A percentile compares a stretch with the other conserved stretches of the same genome.
Evolutionary conservation across 257 asterid species (phyloP).

Genomic region (Solanum neorickii): DNA sequence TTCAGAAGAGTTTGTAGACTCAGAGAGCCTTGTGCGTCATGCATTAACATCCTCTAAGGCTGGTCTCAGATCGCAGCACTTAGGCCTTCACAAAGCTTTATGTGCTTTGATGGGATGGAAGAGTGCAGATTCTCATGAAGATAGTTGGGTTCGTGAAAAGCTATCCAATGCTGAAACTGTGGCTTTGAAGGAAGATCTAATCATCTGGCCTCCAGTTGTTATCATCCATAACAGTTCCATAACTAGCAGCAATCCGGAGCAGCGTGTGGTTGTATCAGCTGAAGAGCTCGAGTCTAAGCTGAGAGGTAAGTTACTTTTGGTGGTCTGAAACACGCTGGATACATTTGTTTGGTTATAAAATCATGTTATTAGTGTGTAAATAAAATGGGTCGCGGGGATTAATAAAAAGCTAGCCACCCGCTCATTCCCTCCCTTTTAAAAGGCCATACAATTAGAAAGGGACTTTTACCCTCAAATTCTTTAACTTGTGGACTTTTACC

Average conservation of each 20-base stretch:
- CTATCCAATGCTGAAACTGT: constrained; percentile 25
- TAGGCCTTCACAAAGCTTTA: constrained; percentile 65
- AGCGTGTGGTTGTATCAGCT: constrained; percentile 35
- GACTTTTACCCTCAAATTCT: neutral
- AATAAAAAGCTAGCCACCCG: neutral
- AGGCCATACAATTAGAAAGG: neutral
- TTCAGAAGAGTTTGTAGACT: constrained; percentile 39
- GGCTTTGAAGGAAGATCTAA: constrained; percentile 45
- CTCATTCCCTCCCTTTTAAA: neutral
- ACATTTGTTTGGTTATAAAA: neutral
- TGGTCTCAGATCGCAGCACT: constrained; percentile 55
- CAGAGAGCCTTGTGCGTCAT: constrained; percentile 51
- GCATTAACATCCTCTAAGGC: constrained; percentile 33
- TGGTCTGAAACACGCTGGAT: neutral
- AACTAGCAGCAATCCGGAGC: constrained; percentile 21
- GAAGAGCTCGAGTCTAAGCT: constrained; percentile 45
- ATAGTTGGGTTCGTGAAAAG: constrained; percentile 39
- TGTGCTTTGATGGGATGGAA: constrained; percentile 65
- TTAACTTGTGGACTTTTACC: neutral
- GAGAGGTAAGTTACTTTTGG: constrained; percentile 17
- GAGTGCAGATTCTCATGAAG: constrained; percentile 20
- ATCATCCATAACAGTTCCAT: constrained; percentile 45
- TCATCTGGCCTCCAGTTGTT: constrained; percentile 68
- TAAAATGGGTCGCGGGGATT: neutral
- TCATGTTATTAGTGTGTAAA: neutral